Evolutionary conservation across 1,139 yeast genomes (phyloP), one percentile per base, ranked within the genome.

Genomic region (Yamadazyma mexicana): DNA sequence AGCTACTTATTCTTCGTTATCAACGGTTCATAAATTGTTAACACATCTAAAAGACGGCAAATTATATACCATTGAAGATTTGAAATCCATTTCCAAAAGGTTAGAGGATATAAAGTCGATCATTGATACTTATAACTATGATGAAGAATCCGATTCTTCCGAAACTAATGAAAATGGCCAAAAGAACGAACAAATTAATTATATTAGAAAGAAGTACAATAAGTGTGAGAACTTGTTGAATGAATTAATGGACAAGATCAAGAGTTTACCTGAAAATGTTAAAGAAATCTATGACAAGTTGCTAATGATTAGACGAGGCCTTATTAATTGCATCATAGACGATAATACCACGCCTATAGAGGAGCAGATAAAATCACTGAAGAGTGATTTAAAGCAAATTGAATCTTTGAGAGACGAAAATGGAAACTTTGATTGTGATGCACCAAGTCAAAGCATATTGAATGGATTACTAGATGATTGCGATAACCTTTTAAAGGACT

Each of bases 1-100:
- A 1, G 96, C 97, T 2, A 87, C 96, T 1, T 92, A 86, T 62
- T 89, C 96, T 7, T 86, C 95, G 6, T 68, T 91, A 35, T 75
- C 89, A 33, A 87, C 97, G 0, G 95, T 92, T 9, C 81, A 81
- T 62, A 79, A 92, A 51, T 67, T 92, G 44, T 70, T 92, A 48
- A 86, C 81, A 46, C 98, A 91, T 62, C 69, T 91, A 45, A 77
- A 79, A 49, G 96, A 87, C 54, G 79, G 88, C 40, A 81, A 81
- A 42, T 87, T 87, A 14, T 89, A 83, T 61, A 89, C 97, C 1
- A 79, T 79, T 45, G 87, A 84, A 51, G 98, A 92, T 57, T 74
- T 89, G 47, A 67, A 71, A 44, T 95, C 96, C 2, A 86, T 91
- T 38, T 73, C 78, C 40, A 77, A 72, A 37, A 73, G 97, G 43